Percentiles rank a stretch among this genome's conserved stretches.
Conservation (phyloP, 2,329 filamentous ascomycete species). For the Nigrospora sphaerica region DNA sequence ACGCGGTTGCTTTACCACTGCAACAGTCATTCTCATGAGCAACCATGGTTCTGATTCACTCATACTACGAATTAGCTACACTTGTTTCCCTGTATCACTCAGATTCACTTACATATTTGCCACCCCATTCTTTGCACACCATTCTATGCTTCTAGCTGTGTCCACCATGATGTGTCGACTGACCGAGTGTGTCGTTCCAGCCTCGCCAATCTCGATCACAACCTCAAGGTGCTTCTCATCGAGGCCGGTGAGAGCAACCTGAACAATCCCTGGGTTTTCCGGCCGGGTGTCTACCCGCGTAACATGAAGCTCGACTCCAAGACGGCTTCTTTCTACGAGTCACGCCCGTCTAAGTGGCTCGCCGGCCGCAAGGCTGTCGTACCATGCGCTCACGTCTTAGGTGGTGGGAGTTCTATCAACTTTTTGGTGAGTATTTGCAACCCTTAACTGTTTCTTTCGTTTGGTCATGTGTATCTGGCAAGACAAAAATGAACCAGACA, state of each 20-base stretch:
- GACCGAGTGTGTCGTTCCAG: constrained; percentile 26
- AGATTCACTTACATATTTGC: too few relatives aligned
- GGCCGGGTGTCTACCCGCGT: constrained; percentile 67
- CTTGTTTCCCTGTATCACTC: too few relatives aligned
- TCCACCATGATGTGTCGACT: not conserved
- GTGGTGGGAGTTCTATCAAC: constrained; percentile 69
- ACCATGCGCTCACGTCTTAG: constrained; percentile 66
- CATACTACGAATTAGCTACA: too few relatives aligned
- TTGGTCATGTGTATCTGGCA: too few relatives aligned
- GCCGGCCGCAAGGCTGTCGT: constrained; percentile 65
- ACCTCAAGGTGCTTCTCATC: constrained; percentile 50
- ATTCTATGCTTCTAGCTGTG: not conserved
- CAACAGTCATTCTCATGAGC: too few relatives aligned
- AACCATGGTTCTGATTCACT: too few relatives aligned
- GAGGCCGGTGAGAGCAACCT: constrained; percentile 38
- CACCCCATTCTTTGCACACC: too few relatives aligned
- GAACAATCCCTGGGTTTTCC: constrained; percentile 73
- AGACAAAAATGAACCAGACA: too few relatives aligned
- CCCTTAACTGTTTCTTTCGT: too few relatives aligned
- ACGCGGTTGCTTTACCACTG: too few relatives aligned
- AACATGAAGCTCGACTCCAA: constrained; percentile 74
- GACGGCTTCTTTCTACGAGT: constrained; percentile 77
- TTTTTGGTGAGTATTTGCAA: constrained; percentile 50
- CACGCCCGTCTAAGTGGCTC: constrained; percentile 65
- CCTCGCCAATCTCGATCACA: constrained; percentile 69